A percentile compares a stretch with the other conserved stretches of the same genome.
These are phyloP conservation scores for Candida sithepensis DNA, from an alignment of 805 yeast species.

Conservation along the genomic window DNA sequence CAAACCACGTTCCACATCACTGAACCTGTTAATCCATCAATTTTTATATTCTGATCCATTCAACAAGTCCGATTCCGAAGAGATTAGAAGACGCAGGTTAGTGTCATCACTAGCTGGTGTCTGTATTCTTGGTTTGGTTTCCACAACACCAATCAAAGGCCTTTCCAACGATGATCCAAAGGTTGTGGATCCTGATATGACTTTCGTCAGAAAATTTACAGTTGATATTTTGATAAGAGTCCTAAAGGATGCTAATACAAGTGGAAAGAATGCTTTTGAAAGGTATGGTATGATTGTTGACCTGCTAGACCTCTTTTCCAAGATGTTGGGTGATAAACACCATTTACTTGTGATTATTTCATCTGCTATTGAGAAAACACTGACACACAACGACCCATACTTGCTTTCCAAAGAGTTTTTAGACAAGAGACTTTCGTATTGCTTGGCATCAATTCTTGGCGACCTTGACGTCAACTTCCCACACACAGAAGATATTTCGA, in stretches of 20 bases:
- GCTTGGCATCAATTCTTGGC: slow-evolving; percentile 58
- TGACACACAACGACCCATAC: slow-evolving; percentile 57
- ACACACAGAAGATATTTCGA: slow-evolving; percentile 54
- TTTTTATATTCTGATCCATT: slow-evolving; percentile 55
- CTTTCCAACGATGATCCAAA: slow-evolving; percentile 42
- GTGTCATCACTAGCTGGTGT: slow-evolving; percentile 61
- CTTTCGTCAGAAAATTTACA: slow-evolving; percentile 68
- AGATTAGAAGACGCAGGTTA: slow-evolving; percentile 47
- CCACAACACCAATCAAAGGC: slow-evolving; percentile 53
- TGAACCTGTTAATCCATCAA: slow-evolving; percentile 75
- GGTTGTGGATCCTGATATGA: slow-evolving; percentile 63
- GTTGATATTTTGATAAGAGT: slow-evolving; percentile 65
- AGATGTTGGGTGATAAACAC: slow-evolving; percentile 40
- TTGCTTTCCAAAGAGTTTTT: slow-evolving; percentile 62
- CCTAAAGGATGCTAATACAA: slow-evolving; percentile 46
- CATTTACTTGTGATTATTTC: slow-evolving; percentile 22
- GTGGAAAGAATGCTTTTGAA: slow-evolving; percentile 34
- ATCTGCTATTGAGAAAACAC: slow-evolving; percentile 41
- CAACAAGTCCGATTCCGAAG: slow-evolving; percentile 31
- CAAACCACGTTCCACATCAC: slow-evolving; percentile 73
- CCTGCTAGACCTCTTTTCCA: slow-evolving; percentile 44
- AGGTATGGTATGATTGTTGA: slow-evolving; percentile 56
- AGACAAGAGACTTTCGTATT: slow-evolving; percentile 59
- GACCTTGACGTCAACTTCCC: slow-evolving; percentile 75
- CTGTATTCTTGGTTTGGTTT: slow-evolving; percentile 58